Percentiles rank a stretch among this genome's conserved stretches.
Conservation (phyloP, 2,329 filamentous ascomycete genomes). For the Lecanicillium sp. region DNA sequence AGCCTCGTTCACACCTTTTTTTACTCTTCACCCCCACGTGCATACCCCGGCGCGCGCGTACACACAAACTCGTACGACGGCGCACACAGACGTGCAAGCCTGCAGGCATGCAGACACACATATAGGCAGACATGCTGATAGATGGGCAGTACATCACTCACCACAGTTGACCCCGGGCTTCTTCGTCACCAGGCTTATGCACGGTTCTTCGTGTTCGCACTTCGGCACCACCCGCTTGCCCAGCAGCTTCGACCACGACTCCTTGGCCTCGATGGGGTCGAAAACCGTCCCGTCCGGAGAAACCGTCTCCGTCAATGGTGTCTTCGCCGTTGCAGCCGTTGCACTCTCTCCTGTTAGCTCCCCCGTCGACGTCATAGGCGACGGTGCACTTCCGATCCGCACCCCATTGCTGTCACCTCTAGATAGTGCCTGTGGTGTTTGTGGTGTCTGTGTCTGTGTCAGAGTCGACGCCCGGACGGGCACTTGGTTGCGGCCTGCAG, state of each 20-base stretch:
- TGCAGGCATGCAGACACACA: too few relatives aligned
- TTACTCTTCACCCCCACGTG: too few relatives aligned
- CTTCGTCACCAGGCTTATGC: slow-evolving; percentile 76
- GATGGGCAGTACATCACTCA: too few relatives aligned
- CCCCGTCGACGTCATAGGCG: background rate
- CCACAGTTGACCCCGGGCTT: slow-evolving; percentile 81
- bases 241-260: slow-evolving; percentile 82
- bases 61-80: too few relatives aligned
- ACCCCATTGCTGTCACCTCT: slow-evolving; percentile 1
- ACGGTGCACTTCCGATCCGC: background rate
- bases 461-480: background rate
- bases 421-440: background rate
- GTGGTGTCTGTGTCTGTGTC: background rate
- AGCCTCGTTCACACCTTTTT: background rate
- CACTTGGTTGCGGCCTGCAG: background rate
- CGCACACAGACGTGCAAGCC: too few relatives aligned
- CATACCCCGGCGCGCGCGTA: too few relatives aligned
- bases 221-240: slow-evolving; percentile 66
- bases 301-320: background rate
- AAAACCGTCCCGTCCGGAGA: slow-evolving; percentile 42
- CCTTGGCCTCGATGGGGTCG: slow-evolving; percentile 67
- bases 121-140: too few relatives aligned
- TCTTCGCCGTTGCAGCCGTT: background rate
- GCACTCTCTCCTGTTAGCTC: too few relatives aligned
- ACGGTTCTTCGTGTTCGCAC: slow-evolving; percentile 86